Evolutionary conservation across 345 rosid genomes (phyloP).

Genomic region (Anastatica hierochuntica): DNA sequence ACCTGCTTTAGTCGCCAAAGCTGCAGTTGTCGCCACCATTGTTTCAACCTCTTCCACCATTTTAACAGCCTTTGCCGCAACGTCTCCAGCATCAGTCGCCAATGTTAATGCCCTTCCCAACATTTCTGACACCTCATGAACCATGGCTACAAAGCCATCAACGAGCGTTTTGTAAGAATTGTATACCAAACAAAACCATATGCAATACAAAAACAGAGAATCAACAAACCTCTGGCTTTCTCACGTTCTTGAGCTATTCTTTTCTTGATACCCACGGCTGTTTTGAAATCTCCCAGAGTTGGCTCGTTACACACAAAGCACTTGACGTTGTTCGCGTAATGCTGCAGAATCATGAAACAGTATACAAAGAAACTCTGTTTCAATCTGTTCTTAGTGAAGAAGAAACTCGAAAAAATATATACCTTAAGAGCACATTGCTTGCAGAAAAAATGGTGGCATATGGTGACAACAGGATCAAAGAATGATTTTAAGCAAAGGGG

Average conservation of each 20-base stretch:
- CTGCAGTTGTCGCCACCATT: neutral
- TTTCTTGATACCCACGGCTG: constrained; percentile 69
- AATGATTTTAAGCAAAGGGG: constrained; percentile 69
- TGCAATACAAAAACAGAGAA: no score
- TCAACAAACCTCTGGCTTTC: constrained; percentile 19
- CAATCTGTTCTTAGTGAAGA: no score
- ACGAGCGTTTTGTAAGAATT: no score
- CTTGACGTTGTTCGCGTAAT: constrained; percentile 77
- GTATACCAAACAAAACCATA: no score
- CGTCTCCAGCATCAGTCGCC: neutral
- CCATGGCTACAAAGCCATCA: no score
- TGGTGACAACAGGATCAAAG: constrained; percentile 75
- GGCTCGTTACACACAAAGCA: constrained; percentile 84
- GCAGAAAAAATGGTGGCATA: constrained; percentile 83
- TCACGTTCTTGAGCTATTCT: constrained; percentile 22
- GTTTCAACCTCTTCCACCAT: neutral
- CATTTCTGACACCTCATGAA: neutral
- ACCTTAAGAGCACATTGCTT: constrained; percentile 95
- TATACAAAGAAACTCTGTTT: no score
- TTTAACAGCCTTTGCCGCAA: neutral
- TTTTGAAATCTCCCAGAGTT: constrained; percentile 68
- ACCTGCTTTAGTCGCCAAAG: no score
- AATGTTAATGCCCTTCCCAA: neutral
- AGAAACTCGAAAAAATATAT: neutral
- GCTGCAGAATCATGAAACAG: no score